Evolutionary conservation across 345 rosid genomes (phyloP), one percentile per base, ranked within the genome.

Genomic region (Citrus sp.): DNA sequence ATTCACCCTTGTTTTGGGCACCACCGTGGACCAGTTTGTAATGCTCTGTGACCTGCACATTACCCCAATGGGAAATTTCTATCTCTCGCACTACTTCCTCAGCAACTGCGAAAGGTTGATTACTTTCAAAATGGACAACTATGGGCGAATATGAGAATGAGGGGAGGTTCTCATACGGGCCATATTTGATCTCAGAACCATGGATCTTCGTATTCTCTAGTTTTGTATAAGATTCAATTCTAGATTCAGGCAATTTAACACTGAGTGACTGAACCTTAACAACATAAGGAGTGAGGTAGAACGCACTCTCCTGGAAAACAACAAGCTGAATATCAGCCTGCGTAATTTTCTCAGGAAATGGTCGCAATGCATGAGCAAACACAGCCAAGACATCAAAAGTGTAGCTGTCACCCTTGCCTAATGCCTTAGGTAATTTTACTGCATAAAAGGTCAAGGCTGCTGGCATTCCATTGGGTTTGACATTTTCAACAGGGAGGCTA

Each of bases 21-120:
- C 98, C 98, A 18, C 86, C 89, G 79, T 97, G 97, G 61, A 87
- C 80, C 35, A 97, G 62, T 56, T 87, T 86, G 81, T 97, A 97
- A 83, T 97, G 87, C 82, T 97, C 99, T 0, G 98, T 91, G 61
- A 97, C 84, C 83, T 93, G 97, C 73, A 97, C 93, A 55, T 92
- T 91, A 65, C 98, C 98, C 99, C 99, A 97, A 28, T 93, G 98
- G 67, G 99, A 97, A 78, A 97, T 89, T 84, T 94, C 98, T 77
- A 97, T 89, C 85, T 97, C 99, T 67, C 97, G 83, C 55, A 90
- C 92, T 65, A 96, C 85, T 83, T 91, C 93, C 78, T 77, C 79
- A 69, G 97, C 98, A 75, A 91, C 92, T 81, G 95, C 88, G 73
- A 94, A 94, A 14, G 98, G 94, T 68, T 89, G 87, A 77, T 92